Conservation (phyloP, 2,329 filamentous ascomycete species). For the Botrytis porri region DNA sequence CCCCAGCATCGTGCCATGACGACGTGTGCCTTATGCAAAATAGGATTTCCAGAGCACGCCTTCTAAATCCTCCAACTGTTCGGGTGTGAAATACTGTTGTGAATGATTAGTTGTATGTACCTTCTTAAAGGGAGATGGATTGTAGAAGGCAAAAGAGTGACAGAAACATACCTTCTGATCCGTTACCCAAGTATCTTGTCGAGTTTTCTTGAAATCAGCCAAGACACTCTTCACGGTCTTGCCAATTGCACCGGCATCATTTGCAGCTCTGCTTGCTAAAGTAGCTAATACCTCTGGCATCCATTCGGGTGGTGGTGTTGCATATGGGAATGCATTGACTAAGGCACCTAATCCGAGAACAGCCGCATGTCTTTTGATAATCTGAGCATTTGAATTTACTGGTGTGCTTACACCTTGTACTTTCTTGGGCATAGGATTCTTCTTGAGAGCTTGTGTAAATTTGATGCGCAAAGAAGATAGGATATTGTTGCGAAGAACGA, state of each 20-base stretch:
- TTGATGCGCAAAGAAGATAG: conserved; percentile 72
- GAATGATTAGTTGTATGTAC: conserved; percentile 21
- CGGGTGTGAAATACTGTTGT: conserved; percentile 72
- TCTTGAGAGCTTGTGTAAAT: conserved; percentile 73
- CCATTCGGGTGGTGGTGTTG: conserved; percentile 87
- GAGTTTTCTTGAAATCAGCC: conserved; percentile 98
- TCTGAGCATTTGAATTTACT: conserved; percentile 68
- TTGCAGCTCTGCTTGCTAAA: conserved; percentile 79
- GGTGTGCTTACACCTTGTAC: conserved; percentile 64
- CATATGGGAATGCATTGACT: conserved; percentile 94
- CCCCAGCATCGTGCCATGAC: neutral
- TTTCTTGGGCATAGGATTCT: conserved; percentile 85
- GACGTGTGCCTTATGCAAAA: conserved; percentile 55
- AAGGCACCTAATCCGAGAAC: conserved; percentile 87
- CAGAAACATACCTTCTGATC: conserved; percentile 82
- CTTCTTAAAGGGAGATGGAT: neutral
- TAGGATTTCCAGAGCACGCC: conserved; percentile 99
- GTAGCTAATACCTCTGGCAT: conserved; percentile 89
- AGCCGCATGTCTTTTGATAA: conserved; percentile 82
- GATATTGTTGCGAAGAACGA: conserved; percentile 72
- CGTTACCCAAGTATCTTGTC: conserved; percentile 97
- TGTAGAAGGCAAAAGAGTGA: neutral
- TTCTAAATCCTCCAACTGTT: conserved; percentile 92
- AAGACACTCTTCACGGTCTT: conserved; percentile 93
- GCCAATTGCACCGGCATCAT: conserved; percentile 86